phyloP scores from a whole-genome alignment of 805 yeast species.

The Saccharomycopsis sp. region DNA sequence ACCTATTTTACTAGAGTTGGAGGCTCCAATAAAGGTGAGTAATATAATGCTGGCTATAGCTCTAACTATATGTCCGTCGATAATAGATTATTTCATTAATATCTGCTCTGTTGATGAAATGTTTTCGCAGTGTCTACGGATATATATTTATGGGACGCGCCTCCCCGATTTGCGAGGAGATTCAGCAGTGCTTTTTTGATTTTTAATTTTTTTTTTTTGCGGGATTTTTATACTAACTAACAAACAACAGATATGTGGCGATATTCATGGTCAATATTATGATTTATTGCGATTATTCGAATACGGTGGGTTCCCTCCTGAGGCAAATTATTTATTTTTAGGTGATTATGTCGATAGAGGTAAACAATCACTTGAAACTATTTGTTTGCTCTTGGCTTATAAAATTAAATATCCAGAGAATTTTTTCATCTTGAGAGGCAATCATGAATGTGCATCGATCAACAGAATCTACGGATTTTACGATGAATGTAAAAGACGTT shows the following conservation, averaged over 20 bases:
- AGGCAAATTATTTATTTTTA: constrained; percentile 88
- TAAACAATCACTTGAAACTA: constrained; percentile 93
- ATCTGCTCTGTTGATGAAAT: too few relatives aligned
- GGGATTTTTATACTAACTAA: too few relatives aligned
- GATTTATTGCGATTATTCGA: constrained; percentile 92
- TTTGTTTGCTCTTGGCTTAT: constrained; percentile 88
- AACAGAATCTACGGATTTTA: constrained; percentile 97
- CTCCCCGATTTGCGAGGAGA: too few relatives aligned
- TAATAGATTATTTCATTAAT: too few relatives aligned
- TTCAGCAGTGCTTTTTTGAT: too few relatives aligned
- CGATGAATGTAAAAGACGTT: constrained; percentile 97
- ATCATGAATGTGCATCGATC: constrained; percentile 97
- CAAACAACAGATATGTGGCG: constrained; percentile 95
- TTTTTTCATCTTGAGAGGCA: constrained; percentile 93
- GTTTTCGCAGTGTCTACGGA: too few relatives aligned
- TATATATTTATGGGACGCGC: too few relatives aligned
- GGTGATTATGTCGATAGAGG: constrained; percentile 99
- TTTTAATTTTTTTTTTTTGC: too few relatives aligned
- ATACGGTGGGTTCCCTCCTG: constrained; percentile 99
- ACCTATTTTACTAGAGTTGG: constrained; percentile 90
- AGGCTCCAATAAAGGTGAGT: constrained; percentile 90
- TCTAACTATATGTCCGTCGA: too few relatives aligned
- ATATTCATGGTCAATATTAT: constrained; percentile 97
- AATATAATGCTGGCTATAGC: too few relatives aligned
- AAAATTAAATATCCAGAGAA: constrained; percentile 98